Evolutionary conservation across 306 rosid genomes (phyloP).

Genomic region (Hippophae gyantsensis): DNA sequence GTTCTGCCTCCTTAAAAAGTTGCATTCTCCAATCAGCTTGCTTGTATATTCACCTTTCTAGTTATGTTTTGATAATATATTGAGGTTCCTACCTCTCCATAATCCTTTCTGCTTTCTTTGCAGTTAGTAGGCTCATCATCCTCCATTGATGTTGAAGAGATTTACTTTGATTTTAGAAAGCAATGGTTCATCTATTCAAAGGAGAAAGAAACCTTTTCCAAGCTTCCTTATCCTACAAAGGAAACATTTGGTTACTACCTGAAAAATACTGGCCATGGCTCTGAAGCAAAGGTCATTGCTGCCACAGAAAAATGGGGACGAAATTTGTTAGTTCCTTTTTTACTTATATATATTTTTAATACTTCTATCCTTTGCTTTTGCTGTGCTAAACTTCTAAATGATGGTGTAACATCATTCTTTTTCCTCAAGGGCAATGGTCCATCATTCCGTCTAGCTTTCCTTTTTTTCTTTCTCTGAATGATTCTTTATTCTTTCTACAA

Average conservation of each 20-base stretch:
- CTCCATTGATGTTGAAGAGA: slow-evolving; percentile 52
- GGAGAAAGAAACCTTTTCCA: slow-evolving; percentile 65
- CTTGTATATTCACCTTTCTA: too few species aligned
- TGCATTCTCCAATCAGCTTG: too few species aligned
- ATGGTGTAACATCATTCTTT: neutral
- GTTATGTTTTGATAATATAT: too few species aligned
- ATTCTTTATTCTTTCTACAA: neutral
- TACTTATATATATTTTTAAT: slow-evolving; percentile 7
- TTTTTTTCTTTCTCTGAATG: too few species aligned
- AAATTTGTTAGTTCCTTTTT: slow-evolving; percentile 60
- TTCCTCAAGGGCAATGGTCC: neutral
- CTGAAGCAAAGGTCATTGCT: slow-evolving; percentile 71
- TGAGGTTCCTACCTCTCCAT: neutral
- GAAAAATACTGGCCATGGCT: slow-evolving; percentile 78
- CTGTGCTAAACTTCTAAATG: neutral
- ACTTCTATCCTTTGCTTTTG: slow-evolving; percentile 12
- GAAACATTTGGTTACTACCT: slow-evolving; percentile 70
- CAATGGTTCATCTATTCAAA: slow-evolving; percentile 71
- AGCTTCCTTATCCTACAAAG: slow-evolving; percentile 90
- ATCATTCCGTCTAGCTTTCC: neutral
- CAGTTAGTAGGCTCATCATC: slow-evolving; percentile 67
- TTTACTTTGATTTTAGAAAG: slow-evolving; percentile 90
- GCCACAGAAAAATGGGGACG: slow-evolving; percentile 95
- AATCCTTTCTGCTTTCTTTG: slow-evolving; percentile 7
- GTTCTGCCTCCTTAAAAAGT: too few species aligned